Conservation (phyloP, 1,284 basidiomycete genomes). For the Cerrena zonata region DNA sequence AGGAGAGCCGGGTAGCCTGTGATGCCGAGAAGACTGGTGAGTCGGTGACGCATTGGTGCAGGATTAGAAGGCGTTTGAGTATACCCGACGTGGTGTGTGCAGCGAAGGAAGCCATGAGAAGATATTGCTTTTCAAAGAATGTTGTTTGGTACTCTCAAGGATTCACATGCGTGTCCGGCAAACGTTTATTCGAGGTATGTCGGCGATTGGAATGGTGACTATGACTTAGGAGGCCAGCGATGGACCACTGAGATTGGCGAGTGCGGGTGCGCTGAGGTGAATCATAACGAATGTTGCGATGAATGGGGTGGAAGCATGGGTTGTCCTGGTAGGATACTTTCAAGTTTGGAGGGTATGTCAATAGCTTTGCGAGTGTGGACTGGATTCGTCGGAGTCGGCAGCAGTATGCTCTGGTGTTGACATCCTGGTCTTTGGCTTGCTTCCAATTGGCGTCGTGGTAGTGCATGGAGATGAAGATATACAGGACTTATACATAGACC, state of each 20-base stretch:
- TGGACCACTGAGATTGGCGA: slow-evolving; percentile 65
- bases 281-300: slow-evolving; percentile 57
- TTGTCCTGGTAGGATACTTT: slow-evolving; percentile 33
- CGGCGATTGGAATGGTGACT: slow-evolving; percentile 46
- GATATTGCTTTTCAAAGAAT: slow-evolving; percentile 52
- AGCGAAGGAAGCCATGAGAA: slow-evolving; percentile 57
- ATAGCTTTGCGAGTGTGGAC: no score
- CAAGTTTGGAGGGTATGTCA: no score
- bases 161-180: not conserved
- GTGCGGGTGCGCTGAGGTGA: slow-evolving; percentile 63
- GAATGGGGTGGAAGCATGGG: slow-evolving; percentile 57
- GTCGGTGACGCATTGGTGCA: not conserved
- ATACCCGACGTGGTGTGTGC: no score
- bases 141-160: slow-evolving; percentile 75
- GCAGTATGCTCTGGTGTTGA: no score
- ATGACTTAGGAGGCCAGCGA: slow-evolving; percentile 60
- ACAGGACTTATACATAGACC: no score
- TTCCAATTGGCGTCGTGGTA: no score
- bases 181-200: not conserved
- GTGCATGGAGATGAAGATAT: no score
- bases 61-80: no score
- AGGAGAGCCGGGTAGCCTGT: no score
- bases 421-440: no score
- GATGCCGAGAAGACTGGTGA: slow-evolving; percentile 45
- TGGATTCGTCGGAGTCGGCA: no score